Evolutionary conservation across 495 filamentous ascomycete species (phyloP), one percentile per base, ranked within the genome.

Genomic region (Aeminium ludgeri): DNA sequence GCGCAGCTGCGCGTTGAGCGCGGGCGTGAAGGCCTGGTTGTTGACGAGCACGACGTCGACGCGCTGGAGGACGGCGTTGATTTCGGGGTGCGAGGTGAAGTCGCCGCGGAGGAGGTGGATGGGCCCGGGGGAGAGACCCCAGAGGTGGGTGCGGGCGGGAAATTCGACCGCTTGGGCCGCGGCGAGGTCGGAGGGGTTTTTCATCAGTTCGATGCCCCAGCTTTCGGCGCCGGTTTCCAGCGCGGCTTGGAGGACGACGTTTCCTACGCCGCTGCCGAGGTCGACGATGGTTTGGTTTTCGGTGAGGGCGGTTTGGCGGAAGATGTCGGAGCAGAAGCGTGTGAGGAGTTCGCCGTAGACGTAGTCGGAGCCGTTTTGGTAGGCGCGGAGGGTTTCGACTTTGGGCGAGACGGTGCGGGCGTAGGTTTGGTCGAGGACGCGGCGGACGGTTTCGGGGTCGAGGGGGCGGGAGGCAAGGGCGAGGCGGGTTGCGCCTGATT

Each of bases 41-140:
- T 97, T 97, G 47, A 96, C 86, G 23, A 97, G 68, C 17, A 97
- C 71, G 19, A 95, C 84, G 57, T 97, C 89, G 2, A 87, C 86
- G 35, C 76, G 70, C 55, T 80, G 77, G 20, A 97, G 62, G 19
- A 79, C 70, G 28, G 70, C 67, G 35, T 76, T 63, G 18, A 94
- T 83, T 40, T 64, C 69, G 17, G 74, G 57, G 51, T 79, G 80
- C 49, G 73, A 71, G 20, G 87, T 69, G 54, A 97, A 94, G 49
- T 94, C 83, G 27, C 86, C 89, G 10, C 70, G 68, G 45, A 87
- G 73, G 2, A 97, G 73, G 37, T 75, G 67, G n/a, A 87, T 82
- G 29, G 70, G 65, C 33, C 91, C 91, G 8, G 74, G 70, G 6
- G 67, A 62, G 34, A 97, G 69, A 1, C 91, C 91, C 89, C 89